phyloP scores from a whole-genome alignment of 768 basidiomycete genomes.

The Leccinum rimulosum region DNA sequence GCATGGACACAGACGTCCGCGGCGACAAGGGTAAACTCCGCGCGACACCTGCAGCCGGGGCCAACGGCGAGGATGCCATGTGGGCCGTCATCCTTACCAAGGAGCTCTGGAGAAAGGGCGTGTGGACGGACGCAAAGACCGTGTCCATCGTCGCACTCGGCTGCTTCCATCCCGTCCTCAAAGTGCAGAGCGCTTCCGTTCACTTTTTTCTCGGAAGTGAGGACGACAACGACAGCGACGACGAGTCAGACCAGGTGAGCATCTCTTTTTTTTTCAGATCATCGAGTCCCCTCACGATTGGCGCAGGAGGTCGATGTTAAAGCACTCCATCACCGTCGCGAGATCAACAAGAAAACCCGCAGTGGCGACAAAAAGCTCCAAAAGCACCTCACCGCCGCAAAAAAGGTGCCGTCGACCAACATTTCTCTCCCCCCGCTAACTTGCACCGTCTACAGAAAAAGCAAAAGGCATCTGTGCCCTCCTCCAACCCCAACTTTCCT shows the following conservation, averaged over 20 bases:
- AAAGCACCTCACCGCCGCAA: constrained; percentile 69
- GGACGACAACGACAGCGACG: constrained; percentile 71
- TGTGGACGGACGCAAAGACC: constrained; percentile 91
- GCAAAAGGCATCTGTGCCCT: constrained; percentile 22
- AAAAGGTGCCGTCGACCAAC: constrained; percentile 49
- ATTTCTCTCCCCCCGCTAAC: constrained; percentile 10
- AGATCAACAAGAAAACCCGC: constrained; percentile 90
- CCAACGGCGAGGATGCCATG: constrained; percentile 83
- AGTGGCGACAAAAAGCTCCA: constrained; percentile 79
- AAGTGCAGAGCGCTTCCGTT: constrained; percentile 91
- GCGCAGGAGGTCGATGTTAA: constrained; percentile 62
- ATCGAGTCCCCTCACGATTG: constrained; percentile 2
- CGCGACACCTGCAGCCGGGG: constrained; percentile 36
- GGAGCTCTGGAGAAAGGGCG: constrained; percentile 90
- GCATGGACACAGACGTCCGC: constrained; percentile 76
- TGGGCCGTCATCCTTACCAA: constrained; percentile 95
- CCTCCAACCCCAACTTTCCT: constrained; percentile 69
- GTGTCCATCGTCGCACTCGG: constrained; percentile 90
- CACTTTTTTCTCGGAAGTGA: constrained; percentile 97
- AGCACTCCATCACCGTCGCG: constrained; percentile 79
- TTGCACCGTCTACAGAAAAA: constrained; percentile 39
- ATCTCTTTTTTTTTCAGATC: background rate
- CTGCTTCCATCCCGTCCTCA: constrained; percentile 89
- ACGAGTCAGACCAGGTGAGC: constrained; percentile 55
- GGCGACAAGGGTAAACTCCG: constrained; percentile 83